Base-by-base conservation (phyloP, 306 rosid species). In the Trichosanthes cucumerina region DNA sequence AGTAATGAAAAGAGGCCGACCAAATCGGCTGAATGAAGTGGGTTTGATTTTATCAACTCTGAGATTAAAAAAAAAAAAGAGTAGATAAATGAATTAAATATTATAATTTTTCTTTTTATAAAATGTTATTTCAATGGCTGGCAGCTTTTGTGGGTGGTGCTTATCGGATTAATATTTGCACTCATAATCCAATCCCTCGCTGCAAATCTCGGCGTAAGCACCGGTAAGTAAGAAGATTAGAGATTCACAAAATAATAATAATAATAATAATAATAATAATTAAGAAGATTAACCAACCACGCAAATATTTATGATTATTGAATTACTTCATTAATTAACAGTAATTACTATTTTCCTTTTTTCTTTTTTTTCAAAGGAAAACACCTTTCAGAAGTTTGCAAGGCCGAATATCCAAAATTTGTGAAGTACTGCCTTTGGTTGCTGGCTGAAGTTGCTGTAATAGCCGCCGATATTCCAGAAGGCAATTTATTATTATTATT, bases 401-500 rank as follows among this genome's bases (percentile, higher is more conserved):
- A 87, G 83, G 88, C 85, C 0, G 98, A 94, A 84, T 94, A 94
- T 63, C 97, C 98, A 46, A 12, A 59, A 34, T 47, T 82, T 44
- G 90, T 90, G 1, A 94, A 85, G 82, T 92, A 92, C 71, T 88
- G 95, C 68, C 74, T 94, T 14, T 94, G 97, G 98, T 41, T 94
- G 84, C 82, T 92, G 24, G 98, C 98, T 0, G 97, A 93, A 86
- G 23, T 87, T 53, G 89, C 97, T 19, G 96, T 93, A 79, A 92
- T 92, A 81, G 96, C 95, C 6, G 97, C 97, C 5, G 98, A 94
- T 75, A 94, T 94, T 80, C 96, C 98, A 10, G 98, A 94, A 90
- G 97, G 97, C 76, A 28, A 28, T 65, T 21, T 6, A 28, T 28
- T 9, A 23, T 0, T 0, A 38, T 28, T 16, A 4, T 39, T 4